Evolutionary conservation across 108 stramenopile genomes (phyloP).

Genomic region (Chaetoceros tenuissimus): DNA sequence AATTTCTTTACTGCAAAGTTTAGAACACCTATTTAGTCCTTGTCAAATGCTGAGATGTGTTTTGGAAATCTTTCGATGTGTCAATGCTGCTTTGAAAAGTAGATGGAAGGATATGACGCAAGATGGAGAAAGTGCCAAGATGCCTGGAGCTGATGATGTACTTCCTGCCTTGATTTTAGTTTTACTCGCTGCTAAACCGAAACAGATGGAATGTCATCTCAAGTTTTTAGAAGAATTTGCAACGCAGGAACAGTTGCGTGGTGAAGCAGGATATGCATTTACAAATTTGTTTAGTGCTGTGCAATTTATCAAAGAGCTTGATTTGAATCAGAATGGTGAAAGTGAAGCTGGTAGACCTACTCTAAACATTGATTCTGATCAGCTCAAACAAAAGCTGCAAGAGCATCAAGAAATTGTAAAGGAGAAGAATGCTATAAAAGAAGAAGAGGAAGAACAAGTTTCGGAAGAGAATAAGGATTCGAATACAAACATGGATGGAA

Average conservation of each 20-base stretch:
- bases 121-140: slow-evolving; percentile 1
- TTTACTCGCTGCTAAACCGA: slow-evolving; percentile 44
- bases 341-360: slow-evolving; percentile 7
- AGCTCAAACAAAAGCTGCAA: neutral
- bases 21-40: slow-evolving; percentile 53
- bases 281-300: slow-evolving; percentile 80
- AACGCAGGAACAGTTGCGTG: slow-evolving; percentile 41
- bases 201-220: slow-evolving; percentile 30
- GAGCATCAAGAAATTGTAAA: neutral
- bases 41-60: slow-evolving; percentile 60
- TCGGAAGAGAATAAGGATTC: neutral
- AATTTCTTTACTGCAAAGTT: slow-evolving; percentile 34
- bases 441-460: neutral
- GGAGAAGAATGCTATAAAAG: neutral
- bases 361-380: neutral
- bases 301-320: slow-evolving; percentile 68
- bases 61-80: slow-evolving; percentile 46
- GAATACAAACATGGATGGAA: slow-evolving; percentile 4
- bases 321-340: slow-evolving; percentile 27
- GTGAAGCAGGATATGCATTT: slow-evolving; percentile 79
- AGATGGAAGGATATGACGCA: slow-evolving; percentile 38
- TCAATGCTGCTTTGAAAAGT: slow-evolving; percentile 46
- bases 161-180: slow-evolving; percentile 73
- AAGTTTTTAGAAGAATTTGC: slow-evolving; percentile 62
- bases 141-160: slow-evolving; percentile 76